Percentiles rank a stretch among this genome's conserved stretches.
phyloP scores from a whole-genome alignment of 805 yeast genomes.

The Saccharomycopsis fermentans region DNA sequence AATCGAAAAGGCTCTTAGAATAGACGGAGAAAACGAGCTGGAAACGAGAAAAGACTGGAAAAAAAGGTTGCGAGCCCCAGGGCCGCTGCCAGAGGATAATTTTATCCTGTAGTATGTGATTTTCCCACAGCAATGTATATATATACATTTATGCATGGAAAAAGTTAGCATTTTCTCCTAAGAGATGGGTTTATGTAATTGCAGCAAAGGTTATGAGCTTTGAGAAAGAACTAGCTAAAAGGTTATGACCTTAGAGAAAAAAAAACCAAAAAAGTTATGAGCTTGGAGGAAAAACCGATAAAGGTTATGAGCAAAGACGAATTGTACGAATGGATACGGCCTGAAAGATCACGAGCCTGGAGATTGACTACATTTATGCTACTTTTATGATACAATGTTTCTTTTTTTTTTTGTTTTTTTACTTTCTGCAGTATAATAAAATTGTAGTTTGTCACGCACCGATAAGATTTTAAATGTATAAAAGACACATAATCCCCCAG shows the following conservation, averaged over 20 bases:
- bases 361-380: no score
- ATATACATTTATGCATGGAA: neutral
- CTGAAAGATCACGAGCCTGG: neutral
- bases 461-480: neutral
- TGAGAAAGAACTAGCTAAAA: no score
- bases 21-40: no score
- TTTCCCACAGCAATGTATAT: neutral
- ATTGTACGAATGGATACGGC: neutral
- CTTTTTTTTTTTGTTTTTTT: neutral
- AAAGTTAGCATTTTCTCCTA: neutral
- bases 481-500: constrained; percentile 1
- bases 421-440: neutral
- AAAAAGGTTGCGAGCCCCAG: neutral
- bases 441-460: no score
- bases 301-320: neutral
- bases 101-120: neutral
- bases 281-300: no score
- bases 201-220: neutral
- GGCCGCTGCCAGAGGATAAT: neutral
- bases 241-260: no score
- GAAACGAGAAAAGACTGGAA: no score
- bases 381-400: neutral
- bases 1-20: no score
- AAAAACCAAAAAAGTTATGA: no score
- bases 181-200: neutral